phyloP scores from a whole-genome alignment of 768 basidiomycete species.

The Chalciporus piperatus region DNA sequence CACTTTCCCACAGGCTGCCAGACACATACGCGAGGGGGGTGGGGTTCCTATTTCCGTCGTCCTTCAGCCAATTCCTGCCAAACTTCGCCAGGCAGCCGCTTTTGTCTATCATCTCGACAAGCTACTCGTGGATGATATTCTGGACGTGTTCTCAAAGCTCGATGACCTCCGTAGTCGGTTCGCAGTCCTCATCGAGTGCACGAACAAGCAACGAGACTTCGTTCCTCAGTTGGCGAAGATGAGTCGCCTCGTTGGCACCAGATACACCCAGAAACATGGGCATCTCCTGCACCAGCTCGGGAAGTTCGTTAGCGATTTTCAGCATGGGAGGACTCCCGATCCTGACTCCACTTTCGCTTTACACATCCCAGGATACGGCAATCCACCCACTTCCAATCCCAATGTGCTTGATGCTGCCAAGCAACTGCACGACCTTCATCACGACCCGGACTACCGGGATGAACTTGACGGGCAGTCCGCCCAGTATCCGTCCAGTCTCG shows the following conservation, averaged over 20 bases:
- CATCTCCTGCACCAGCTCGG: background rate
- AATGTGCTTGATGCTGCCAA: background rate
- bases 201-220: background rate
- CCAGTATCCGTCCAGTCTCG: background rate
- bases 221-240: background rate
- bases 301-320: background rate
- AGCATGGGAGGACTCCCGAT: background rate
- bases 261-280: background rate
- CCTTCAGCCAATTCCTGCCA: background rate
- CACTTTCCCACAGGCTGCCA: no score
- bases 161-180: no score
- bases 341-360: background rate
- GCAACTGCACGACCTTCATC: background rate
- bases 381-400: no score
- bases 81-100: background rate
- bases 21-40: background rate
- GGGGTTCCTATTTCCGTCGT: background rate
- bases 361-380: background rate
- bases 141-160: background rate
- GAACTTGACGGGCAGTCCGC: background rate
- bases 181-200: background rate
- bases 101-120: background rate
- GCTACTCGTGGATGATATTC: background rate
- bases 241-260: background rate
- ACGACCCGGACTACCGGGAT: background rate